A percentile compares a stretch with the other conserved stretches of the same genome.
phyloP scores from a whole-genome alignment of 1,284 basidiomycete genomes.

The Tilletiopsis washingtonensis region DNA sequence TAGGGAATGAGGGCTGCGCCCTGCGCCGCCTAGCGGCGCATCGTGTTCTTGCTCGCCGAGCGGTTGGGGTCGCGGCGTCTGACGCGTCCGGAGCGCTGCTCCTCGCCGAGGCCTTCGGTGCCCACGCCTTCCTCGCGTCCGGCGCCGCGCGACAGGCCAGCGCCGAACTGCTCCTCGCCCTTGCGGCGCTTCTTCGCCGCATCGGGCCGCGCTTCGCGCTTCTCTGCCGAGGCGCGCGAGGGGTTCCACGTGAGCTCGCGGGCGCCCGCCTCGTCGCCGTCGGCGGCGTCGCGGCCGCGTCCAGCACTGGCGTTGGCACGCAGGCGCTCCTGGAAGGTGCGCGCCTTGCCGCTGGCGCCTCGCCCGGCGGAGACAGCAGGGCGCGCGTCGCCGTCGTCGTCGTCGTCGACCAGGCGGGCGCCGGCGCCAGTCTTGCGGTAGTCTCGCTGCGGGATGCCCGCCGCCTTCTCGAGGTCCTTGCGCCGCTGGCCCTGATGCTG shows the following conservation, averaged over 20 bases:
- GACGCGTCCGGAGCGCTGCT: slow-evolving; percentile 51
- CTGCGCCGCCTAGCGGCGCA: too few species aligned
- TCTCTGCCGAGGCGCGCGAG: too few species aligned
- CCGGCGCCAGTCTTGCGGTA: too few species aligned
- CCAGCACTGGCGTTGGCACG: too few species aligned
- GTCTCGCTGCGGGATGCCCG: too few species aligned
- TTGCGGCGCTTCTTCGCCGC: slow-evolving; percentile 53
- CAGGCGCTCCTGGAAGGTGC: too few species aligned
- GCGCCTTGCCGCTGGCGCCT: too few species aligned
- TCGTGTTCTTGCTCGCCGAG: slow-evolving; percentile 41
- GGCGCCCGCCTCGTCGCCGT: too few species aligned
- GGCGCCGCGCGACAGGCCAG: slow-evolving; percentile 41
- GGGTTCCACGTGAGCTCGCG: too few species aligned
- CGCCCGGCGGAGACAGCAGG: slow-evolving; percentile 1
- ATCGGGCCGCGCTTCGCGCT: too few species aligned
- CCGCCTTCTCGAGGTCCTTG: slow-evolving; percentile 49
- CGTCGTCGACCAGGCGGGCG: slow-evolving; percentile 20
- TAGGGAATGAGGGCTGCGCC: too few species aligned
- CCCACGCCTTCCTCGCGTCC: slow-evolving; percentile 43
- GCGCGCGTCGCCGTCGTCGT: slow-evolving; percentile 12
- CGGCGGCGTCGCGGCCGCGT: too few species aligned
- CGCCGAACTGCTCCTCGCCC: slow-evolving; percentile 54
- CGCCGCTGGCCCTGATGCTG: slow-evolving; percentile 46
- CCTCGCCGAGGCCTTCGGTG: slow-evolving; percentile 77
- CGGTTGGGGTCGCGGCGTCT: slow-evolving; percentile 32